A percentile compares a stretch with the other conserved stretches of the same genome.
Evolutionary conservation across 208 protist genomes (phyloP).

Genomic region (Crithidia thermophila): DNA sequence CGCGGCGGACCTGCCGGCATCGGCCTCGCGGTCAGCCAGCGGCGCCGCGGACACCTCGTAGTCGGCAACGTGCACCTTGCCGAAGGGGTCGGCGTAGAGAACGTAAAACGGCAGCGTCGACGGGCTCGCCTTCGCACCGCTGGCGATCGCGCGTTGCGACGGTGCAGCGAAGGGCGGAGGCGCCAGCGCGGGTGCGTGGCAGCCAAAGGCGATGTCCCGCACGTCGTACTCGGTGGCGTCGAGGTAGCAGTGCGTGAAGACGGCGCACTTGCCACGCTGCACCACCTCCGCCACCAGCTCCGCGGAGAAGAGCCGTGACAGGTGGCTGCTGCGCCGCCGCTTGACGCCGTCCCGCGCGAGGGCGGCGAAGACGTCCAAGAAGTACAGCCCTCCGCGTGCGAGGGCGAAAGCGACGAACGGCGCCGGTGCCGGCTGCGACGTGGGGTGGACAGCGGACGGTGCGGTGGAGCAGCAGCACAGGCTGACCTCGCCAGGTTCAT

Average conservation of each 20-base stretch:
- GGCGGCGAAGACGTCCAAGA: constrained; percentile 69
- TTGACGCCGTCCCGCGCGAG: constrained; percentile 30
- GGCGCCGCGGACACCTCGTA: constrained; percentile 31
- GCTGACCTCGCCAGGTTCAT: constrained; percentile 49
- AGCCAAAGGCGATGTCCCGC: constrained; percentile 58
- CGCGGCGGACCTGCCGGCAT: not conserved
- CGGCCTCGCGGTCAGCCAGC: not conserved
- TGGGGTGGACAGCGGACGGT: not conserved
- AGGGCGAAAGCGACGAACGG: constrained; percentile 76
- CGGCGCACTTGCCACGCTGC: constrained; percentile 1
- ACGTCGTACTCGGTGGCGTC: constrained; percentile 75
- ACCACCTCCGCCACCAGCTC: constrained; percentile 16
- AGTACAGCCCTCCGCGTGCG: constrained; percentile 53
- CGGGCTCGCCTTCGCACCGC: not conserved
- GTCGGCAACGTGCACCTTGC: constrained; percentile 66
- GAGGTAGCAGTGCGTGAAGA: constrained; percentile 48
- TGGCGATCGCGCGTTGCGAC: not conserved
- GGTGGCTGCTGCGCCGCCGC: constrained; percentile 18
- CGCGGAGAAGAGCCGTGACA: constrained; percentile 28
- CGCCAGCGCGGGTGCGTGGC: not conserved
- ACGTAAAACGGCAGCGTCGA: constrained; percentile 41
- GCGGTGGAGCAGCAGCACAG: constrained; percentile 50
- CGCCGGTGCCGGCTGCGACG: not conserved
- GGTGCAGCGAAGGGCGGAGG: not conserved
- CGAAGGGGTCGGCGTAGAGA: constrained; percentile 67